Percentiles rank a stretch among this genome's conserved stretches.
These are phyloP conservation scores for Ogataea paraovalis DNA, from an alignment of 805 yeast genomes.

Conservation along the genomic window DNA sequence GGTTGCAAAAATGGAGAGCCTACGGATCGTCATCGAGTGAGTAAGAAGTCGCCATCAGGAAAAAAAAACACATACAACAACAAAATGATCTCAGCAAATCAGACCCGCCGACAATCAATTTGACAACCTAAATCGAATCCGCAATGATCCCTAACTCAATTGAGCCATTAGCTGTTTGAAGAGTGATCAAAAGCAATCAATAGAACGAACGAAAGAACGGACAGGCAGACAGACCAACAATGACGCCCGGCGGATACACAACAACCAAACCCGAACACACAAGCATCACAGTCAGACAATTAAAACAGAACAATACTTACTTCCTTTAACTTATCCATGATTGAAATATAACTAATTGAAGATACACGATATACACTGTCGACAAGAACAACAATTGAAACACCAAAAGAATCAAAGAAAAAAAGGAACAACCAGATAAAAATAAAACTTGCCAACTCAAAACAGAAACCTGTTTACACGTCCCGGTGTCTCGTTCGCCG, in stretches of 20 bases:
- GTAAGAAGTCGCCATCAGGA: neutral
- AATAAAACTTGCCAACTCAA: neutral
- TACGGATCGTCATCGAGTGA: neutral
- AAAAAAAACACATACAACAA: neutral
- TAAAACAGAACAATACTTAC: slow-evolving; percentile 28
- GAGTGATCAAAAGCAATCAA: neutral
- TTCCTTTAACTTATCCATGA: slow-evolving; percentile 49
- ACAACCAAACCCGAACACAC: too few species aligned
- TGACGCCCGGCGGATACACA: too few species aligned
- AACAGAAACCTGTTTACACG: neutral
- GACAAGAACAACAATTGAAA: neutral
- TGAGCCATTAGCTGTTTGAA: too few species aligned
- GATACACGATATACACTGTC: neutral
- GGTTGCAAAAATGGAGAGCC: too few species aligned
- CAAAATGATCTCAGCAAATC: too few species aligned
- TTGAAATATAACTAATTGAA: slow-evolving; percentile 5
- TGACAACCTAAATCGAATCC: too few species aligned
- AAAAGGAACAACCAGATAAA: neutral
- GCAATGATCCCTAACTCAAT: too few species aligned
- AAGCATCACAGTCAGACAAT: neutral
- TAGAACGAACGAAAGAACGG: neutral
- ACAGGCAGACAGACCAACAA: too few species aligned
- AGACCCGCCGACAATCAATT: too few species aligned
- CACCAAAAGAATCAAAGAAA: neutral
- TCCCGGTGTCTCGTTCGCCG: neutral